Base-by-base conservation (phyloP, 768 basidiomycete genomes). In the Daedaleopsis sinensis region DNA sequence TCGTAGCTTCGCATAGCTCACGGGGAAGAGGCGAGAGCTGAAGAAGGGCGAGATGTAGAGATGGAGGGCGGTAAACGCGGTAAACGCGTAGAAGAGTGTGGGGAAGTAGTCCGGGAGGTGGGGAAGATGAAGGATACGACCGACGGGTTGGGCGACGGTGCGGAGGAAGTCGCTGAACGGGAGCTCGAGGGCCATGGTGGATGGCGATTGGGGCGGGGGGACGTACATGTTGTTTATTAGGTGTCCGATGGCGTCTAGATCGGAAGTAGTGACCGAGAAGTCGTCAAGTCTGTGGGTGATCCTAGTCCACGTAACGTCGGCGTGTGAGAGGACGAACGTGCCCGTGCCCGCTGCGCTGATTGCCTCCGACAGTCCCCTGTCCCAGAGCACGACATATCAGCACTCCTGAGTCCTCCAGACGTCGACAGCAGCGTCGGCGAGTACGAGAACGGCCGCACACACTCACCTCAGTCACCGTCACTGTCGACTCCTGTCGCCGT, bases 61-160 rank as follows among this genome's bases (percentile, higher is more conserved):
- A 64, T 92, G 88, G 46, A 89, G 70, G 52, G 78, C 67, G 21
- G 83, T 79, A 70, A 91, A 93, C 56, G 79, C 77, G 27, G 81
- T 62, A 68, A 86, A 84, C 1, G 88, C 77, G 65, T 78, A 73
- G 48, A 84, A 70, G 52, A 91, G 76, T 2, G 82, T 79, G 37
- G 82, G 77, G 18, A 89, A 78, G 67, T 87, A 79, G 2, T 80
- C 77, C 0, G 82, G 79, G 50, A 92, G 80, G 56, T 82, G 79
- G 16, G 78, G 76, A 46, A 91, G 78, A 49, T 83, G 81, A 50
- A 86, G 74, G 66, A 67, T 64, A 59, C 58, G 39, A 12, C 65
- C 70, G 36, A 72, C 19, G 24, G 71, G 70, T 37, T 43, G 59
- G 5, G 65, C 37, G 59, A 68, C 37, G 8, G 54, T 52, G 23